Evolutionary conservation across 1,284 basidiomycete species (phyloP).

Genomic region (Meripilus lineatus): DNA sequence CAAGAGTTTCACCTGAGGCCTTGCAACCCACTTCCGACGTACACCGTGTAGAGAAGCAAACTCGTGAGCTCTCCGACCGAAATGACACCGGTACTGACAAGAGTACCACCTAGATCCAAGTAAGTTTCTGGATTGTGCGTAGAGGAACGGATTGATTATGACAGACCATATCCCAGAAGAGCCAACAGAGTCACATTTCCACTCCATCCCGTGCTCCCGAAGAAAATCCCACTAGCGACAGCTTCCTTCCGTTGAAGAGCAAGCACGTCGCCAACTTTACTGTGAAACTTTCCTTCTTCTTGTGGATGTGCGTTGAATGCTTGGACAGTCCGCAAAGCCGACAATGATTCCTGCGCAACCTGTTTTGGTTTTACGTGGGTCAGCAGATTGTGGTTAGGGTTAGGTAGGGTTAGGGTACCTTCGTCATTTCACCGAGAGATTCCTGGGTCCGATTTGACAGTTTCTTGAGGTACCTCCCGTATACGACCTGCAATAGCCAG

Average conservation of each 20-base stretch:
- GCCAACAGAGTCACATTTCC: conserved; percentile 92
- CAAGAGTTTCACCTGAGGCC: conserved; percentile 64
- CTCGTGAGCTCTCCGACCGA: conserved; percentile 90
- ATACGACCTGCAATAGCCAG: conserved; percentile 60
- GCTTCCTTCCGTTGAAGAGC: conserved; percentile 84
- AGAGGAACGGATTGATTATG: not conserved
- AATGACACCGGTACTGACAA: conserved; percentile 85
- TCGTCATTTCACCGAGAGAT: conserved; percentile 92
- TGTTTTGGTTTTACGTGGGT: no score
- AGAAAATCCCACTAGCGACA: conserved; percentile 88
- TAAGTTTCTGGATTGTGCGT: no score
- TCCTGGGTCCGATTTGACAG: conserved; percentile 92
- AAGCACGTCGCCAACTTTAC: conserved; percentile 69
- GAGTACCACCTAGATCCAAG: conserved; percentile 64
- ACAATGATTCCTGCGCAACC: conserved; percentile 86
- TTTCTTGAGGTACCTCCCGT: conserved; percentile 91
- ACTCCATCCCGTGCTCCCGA: conserved; percentile 90
- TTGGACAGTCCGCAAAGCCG: conserved; percentile 91
- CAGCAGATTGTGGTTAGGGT: conserved; percentile 1
- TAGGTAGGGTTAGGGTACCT: conserved; percentile 35
- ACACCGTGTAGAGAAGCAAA: conserved; percentile 89
- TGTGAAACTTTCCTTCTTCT: conserved; percentile 69
- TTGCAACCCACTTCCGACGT: conserved; percentile 77
- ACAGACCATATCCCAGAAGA: conserved; percentile 83
- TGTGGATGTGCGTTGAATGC: conserved; percentile 79